phyloP scores from a whole-genome alignment of 208 protist genomes.

The Herpetomonas tarakana region DNA sequence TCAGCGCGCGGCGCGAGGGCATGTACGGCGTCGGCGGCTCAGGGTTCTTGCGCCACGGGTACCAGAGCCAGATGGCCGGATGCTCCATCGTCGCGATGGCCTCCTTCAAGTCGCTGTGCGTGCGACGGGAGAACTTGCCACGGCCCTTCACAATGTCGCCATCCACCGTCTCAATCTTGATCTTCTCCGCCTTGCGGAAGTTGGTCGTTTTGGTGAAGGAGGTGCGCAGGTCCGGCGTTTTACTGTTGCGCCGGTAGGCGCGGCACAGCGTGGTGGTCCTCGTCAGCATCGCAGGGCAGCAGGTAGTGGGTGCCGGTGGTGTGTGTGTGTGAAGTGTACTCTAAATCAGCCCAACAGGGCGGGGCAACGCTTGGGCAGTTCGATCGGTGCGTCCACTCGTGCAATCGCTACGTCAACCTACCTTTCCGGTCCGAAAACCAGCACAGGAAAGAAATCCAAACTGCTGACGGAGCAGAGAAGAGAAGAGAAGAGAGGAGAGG shows the following conservation, averaged over 20 bases:
- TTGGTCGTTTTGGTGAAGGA: conserved; percentile 77
- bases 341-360: too few species aligned
- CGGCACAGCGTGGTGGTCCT: conserved; percentile 32
- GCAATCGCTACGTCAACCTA: too few species aligned
- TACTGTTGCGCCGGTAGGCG: conserved; percentile 55
- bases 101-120: conserved; percentile 80
- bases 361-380: too few species aligned
- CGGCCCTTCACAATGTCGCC: conserved; percentile 83
- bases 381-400: too few species aligned
- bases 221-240: conserved; percentile 66
- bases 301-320: background rate
- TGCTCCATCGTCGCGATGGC: conserved; percentile 87
- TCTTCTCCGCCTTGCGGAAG: conserved; percentile 80
- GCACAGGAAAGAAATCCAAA: too few species aligned
- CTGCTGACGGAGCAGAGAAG: too few species aligned
- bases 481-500: too few species aligned
- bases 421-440: too few species aligned
- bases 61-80: conserved; percentile 91
- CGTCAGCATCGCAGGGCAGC: conserved; percentile 37
- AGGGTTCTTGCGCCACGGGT: conserved; percentile 91
- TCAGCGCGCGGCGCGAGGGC: conserved; percentile 82
- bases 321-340: background rate
- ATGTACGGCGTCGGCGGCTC: conserved; percentile 88
- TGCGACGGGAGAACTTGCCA: conserved; percentile 73
- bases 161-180: conserved; percentile 61